Evolutionary conservation across 805 yeast species (phyloP).

Genomic region (Schizosaccharomyces lindneri): DNA sequence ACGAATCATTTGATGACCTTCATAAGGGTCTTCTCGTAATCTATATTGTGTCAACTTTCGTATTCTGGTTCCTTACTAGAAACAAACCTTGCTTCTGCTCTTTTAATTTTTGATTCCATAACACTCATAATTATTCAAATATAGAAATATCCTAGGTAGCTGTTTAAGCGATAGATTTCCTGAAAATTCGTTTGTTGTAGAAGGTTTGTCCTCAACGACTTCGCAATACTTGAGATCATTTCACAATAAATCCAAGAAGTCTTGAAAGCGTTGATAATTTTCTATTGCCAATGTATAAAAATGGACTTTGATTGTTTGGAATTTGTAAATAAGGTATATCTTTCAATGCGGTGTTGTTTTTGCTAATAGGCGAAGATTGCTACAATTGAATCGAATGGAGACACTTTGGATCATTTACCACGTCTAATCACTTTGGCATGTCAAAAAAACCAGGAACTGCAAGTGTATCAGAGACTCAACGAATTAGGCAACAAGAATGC

Average conservation of each 20-base stretch:
- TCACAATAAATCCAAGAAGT: too few relatives aligned
- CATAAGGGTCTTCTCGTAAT: not conserved
- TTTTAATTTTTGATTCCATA: not conserved
- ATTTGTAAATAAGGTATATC: not conserved
- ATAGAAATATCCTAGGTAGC: too few relatives aligned
- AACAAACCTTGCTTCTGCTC: not conserved
- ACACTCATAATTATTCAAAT: not conserved
- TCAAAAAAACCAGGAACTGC: not conserved
- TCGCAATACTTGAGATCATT: too few relatives aligned
- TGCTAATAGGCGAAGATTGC: not conserved
- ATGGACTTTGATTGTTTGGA: not conserved
- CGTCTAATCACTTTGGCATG: not conserved
- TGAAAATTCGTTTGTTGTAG: too few relatives aligned
- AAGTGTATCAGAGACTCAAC: not conserved
- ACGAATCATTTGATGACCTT: conserved; percentile 1
- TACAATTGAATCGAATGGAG: not conserved
- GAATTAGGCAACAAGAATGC: not conserved
- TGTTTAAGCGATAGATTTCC: too few relatives aligned
- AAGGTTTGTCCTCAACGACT: too few relatives aligned
- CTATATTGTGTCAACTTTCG: not conserved
- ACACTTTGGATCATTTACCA: not conserved
- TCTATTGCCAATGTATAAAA: not conserved
- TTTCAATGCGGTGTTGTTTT: not conserved
- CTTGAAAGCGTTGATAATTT: too few relatives aligned
- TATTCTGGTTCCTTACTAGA: not conserved